Evolutionary conservation across 768 basidiomycete species (phyloP).

Genomic region (Agrocybe praecox): DNA sequence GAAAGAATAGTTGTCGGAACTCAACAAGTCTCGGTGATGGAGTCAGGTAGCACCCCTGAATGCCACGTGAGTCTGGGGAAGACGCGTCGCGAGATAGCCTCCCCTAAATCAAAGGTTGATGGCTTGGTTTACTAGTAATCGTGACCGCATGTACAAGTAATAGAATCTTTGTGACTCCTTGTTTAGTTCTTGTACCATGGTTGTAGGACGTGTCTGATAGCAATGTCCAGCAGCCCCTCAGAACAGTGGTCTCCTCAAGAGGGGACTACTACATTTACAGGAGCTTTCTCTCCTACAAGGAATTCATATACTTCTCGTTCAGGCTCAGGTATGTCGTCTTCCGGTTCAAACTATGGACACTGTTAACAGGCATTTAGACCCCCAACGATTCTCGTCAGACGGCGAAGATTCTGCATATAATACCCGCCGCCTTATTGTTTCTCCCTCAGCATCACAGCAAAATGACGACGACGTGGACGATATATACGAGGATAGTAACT

Average conservation of each 20-base stretch:
- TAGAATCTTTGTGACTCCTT: not conserved
- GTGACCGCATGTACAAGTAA: not conserved
- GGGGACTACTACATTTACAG: constrained; percentile 51
- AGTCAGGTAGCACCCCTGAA: no score
- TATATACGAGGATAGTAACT: constrained; percentile 54
- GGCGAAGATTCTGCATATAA: constrained; percentile 46
- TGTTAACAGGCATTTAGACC: constrained; percentile 31
- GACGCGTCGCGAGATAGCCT: constrained; percentile 13
- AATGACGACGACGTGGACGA: constrained; percentile 34
- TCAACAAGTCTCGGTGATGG: no score
- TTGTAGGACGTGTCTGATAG: constrained; percentile 8
- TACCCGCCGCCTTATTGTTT: constrained; percentile 58
- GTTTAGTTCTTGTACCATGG: constrained; percentile 1
- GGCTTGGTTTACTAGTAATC: constrained; percentile 11
- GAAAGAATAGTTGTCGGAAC: no score
- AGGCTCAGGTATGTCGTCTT: constrained; percentile 49
- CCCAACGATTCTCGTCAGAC: constrained; percentile 50
- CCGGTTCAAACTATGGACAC: not conserved
- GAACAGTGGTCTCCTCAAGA: constrained; percentile 64
- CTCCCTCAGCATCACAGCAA: constrained; percentile 45
- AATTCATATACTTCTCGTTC: constrained; percentile 58
- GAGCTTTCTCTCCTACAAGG: constrained; percentile 59
- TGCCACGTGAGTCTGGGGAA: constrained; percentile 5
- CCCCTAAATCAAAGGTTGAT: constrained; percentile 12
- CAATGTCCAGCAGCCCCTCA: constrained; percentile 42